Conservation (phyloP, 495 filamentous ascomycete genomes). For the Tricharina praecox region DNA sequence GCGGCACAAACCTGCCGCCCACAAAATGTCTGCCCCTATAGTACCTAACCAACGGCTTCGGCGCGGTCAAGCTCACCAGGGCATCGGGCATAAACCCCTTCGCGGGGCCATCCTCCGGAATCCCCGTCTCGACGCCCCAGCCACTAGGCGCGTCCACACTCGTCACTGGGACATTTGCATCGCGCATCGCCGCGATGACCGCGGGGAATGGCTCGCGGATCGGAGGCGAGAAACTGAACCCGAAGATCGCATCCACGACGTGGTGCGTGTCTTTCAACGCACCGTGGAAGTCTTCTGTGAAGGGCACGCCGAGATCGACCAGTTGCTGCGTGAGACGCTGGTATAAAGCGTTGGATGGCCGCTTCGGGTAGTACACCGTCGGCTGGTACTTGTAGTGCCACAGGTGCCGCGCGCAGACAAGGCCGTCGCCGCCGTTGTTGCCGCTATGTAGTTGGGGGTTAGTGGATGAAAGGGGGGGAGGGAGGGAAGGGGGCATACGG, state of each 20-base stretch:
- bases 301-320: slow-evolving; percentile 61
- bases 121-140: slow-evolving; percentile 81
- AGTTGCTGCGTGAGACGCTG: slow-evolving; percentile 75
- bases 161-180: slow-evolving; percentile 57
- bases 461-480: slow-evolving; percentile 10
- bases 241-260: slow-evolving; percentile 87
- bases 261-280: slow-evolving; percentile 55
- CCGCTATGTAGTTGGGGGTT: slow-evolving; percentile 22
- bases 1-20: slow-evolving; percentile 68
- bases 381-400: slow-evolving; percentile 84
- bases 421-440: slow-evolving; percentile 64
- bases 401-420: slow-evolving; percentile 90
- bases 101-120: slow-evolving; percentile 60
- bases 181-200: slow-evolving; percentile 59
- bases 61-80: slow-evolving; percentile 79
- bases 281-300: slow-evolving; percentile 59
- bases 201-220: slow-evolving; percentile 76
- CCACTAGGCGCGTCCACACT: slow-evolving; percentile 83
- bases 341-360: slow-evolving; percentile 76
- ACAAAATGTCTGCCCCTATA: slow-evolving; percentile 79
- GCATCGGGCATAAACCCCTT: slow-evolving; percentile 59
- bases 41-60: slow-evolving; percentile 75
- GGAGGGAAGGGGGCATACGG: slow-evolving; percentile 39
- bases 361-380: slow-evolving; percentile 83
- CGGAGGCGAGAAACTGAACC: slow-evolving; percentile 76